phyloP scores from a whole-genome alignment of 1,284 basidiomycete species.

The Rhodotorula sp. region DNA sequence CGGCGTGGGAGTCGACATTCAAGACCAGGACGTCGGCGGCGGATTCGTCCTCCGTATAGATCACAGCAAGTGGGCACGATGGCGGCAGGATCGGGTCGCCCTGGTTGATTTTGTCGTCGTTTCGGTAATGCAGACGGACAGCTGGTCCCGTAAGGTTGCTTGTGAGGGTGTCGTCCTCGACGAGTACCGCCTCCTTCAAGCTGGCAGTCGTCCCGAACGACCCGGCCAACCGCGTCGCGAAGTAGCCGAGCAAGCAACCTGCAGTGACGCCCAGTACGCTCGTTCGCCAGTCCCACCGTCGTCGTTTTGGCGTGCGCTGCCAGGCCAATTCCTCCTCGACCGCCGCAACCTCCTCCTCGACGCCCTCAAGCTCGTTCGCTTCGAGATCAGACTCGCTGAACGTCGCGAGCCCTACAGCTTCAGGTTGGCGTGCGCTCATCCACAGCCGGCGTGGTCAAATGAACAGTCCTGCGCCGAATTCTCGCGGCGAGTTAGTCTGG shows the following conservation, averaged over 20 bases:
- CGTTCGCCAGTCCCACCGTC: constrained; percentile 7
- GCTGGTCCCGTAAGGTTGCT: not conserved
- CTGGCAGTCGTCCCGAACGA: not conserved
- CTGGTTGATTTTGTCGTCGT: not conserved
- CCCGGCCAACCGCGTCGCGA: not conserved
- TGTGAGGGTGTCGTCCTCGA: not conserved
- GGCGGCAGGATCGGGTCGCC: constrained; percentile 11
- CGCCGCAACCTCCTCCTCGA: not conserved
- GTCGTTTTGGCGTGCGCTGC: not conserved
- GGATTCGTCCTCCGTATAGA: constrained; percentile 17
- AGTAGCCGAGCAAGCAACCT: not conserved
- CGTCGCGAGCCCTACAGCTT: too few relatives aligned
- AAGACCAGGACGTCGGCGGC: constrained; percentile 21
- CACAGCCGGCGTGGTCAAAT: too few relatives aligned
- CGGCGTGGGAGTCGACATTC: constrained; percentile 12
- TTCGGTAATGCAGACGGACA: constrained; percentile 17
- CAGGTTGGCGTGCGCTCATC: too few relatives aligned
- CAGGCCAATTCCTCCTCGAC: not conserved
- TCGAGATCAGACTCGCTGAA: too few relatives aligned
- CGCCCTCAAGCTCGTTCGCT: not conserved
- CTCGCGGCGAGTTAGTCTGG: too few relatives aligned
- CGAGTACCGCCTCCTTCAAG: not conserved
- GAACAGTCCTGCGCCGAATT: too few relatives aligned
- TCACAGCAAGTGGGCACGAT: constrained; percentile 16
- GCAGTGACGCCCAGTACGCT: not conserved